Evolutionary conservation across 2,329 filamentous ascomycete genomes (phyloP).

Genomic region (Truncatella angustata): DNA sequence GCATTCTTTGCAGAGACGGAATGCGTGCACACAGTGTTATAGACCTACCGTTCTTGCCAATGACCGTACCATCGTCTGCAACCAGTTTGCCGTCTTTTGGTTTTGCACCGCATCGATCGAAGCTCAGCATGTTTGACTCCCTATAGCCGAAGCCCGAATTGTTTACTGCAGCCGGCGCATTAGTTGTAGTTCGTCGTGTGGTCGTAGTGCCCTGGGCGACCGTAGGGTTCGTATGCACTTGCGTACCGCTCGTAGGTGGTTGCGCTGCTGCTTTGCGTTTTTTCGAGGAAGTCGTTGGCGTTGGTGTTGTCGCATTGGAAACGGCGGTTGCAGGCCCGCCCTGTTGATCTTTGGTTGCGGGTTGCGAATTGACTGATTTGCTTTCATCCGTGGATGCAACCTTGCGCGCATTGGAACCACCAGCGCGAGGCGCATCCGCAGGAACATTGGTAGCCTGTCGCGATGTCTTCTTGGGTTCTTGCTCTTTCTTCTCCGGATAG

Average conservation of each 20-base stretch:
- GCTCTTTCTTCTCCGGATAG: slow-evolving; percentile 53
- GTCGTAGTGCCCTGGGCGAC: slow-evolving; percentile 15
- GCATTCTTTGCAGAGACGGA: slow-evolving; percentile 1
- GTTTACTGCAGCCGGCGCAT: slow-evolving; percentile 15
- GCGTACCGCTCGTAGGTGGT: slow-evolving; percentile 25
- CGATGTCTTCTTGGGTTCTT: slow-evolving; percentile 56
- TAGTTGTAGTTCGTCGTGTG: slow-evolving; percentile 23
- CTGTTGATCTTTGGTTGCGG: slow-evolving; percentile 21
- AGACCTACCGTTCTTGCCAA: slow-evolving; percentile 79
- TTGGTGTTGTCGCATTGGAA: slow-evolving; percentile 19
- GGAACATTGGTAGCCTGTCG: slow-evolving; percentile 37
- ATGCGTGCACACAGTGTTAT: not conserved
- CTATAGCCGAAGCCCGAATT: slow-evolving; percentile 36
- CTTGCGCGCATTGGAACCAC: slow-evolving; percentile 37
- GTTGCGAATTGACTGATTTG: slow-evolving; percentile 24
- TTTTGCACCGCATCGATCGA: slow-evolving; percentile 67
- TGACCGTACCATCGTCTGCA: slow-evolving; percentile 85
- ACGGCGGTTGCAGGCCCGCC: slow-evolving; percentile 1
- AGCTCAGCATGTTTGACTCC: slow-evolving; percentile 86
- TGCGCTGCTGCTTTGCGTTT: slow-evolving; percentile 76
- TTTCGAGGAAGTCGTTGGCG: slow-evolving; percentile 51
- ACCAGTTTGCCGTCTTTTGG: slow-evolving; percentile 76
- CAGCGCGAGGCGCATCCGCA: slow-evolving; percentile 27
- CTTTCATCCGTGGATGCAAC: slow-evolving; percentile 28
- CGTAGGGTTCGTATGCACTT: slow-evolving; percentile 1